Evolutionary conservation across 1,284 basidiomycete genomes (phyloP), one percentile per base, ranked within the genome.

Genomic region (Anthracocystis setariae): DNA sequence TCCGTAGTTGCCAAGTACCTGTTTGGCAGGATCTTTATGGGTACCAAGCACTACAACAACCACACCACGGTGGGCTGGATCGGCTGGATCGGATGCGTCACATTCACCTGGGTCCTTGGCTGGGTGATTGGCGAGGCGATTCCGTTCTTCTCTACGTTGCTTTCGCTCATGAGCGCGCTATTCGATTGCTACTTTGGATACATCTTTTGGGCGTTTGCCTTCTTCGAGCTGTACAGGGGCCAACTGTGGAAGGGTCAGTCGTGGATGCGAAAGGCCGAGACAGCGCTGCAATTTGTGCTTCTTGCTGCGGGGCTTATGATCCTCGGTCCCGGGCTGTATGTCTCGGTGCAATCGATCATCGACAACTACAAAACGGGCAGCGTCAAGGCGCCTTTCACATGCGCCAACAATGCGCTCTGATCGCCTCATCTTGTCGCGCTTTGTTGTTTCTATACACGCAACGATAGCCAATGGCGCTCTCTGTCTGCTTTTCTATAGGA

Each of bases 41-140:
- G 78, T 21, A 79, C 78, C 9, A 60, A 68, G 20, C 82, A 83
- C 60, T 80, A 76, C 49, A 78, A 82, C 67, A 77, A 78, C 51
- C 87, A 90, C 84, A 88, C 88, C 3, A 47, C 86, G 18, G 60
- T 86, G 21, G 89, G 88, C 0, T 90, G 90, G 89, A 72, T 81
- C 0, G 80, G 83, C 0, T 90, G 89, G 89, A 79, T 85, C 13
- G 85, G 76, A 0, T 88, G 90, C 77, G 85, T 88, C 47, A 84
- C 86, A 21, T 75, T 78, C 27, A 86, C 87, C 12, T 90, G 89
- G 89, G 74, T 86, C 13, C 61, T 88, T 27, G 88, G 86, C 0
- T 90, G 88, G 81, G 77, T 90, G 53, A 88, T 90, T 54, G 89
- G 85, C 33, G 85, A 86, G 73, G 84, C 79, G 0, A 78, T 85